Percentiles rank a stretch among this genome's conserved stretches.
Evolutionary conservation across 1,284 basidiomycete species (phyloP).

Genomic region (Moesziomyces globuligerus): DNA sequence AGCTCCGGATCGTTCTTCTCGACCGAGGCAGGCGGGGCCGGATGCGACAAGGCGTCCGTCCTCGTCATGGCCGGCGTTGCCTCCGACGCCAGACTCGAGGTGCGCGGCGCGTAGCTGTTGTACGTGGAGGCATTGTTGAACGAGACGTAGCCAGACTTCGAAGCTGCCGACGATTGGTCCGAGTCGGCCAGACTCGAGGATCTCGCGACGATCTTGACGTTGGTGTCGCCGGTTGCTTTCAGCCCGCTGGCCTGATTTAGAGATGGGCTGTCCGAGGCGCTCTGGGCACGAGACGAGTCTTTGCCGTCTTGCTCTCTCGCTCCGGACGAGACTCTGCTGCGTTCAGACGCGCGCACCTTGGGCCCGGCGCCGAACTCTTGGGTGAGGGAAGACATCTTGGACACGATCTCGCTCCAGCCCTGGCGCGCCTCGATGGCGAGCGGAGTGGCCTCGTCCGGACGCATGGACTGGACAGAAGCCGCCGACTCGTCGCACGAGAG

Average conservation of each 20-base stretch:
- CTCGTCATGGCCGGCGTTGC: constrained; percentile 32
- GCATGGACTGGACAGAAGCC: constrained; percentile 24
- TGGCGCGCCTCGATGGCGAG: constrained; percentile 50
- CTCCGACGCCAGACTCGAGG: constrained; percentile 20
- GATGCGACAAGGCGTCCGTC: constrained; percentile 43
- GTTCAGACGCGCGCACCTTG: constrained; percentile 19
- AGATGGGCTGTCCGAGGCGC: background rate
- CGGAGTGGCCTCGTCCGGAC: constrained; percentile 20
- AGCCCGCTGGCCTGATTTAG: too few relatives aligned
- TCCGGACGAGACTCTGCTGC: constrained; percentile 1
- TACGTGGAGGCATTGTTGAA: constrained; percentile 17
- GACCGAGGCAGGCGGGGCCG: constrained; percentile 46
- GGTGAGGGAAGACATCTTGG: constrained; percentile 36
- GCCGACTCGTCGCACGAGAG: constrained; percentile 19
- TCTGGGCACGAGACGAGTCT: background rate
- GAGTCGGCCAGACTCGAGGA: constrained; percentile 37
- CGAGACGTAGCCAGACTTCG: constrained; percentile 25
- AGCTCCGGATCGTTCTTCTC: constrained; percentile 51
- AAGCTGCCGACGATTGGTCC: constrained; percentile 22
- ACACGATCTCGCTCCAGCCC: constrained; percentile 57
- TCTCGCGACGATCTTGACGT: constrained; percentile 30
- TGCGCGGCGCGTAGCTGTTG: constrained; percentile 17
- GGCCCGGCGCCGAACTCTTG: constrained; percentile 13
- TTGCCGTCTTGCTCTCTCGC: constrained; percentile 1
- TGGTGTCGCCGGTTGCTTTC: constrained; percentile 5